Conservation (phyloP, 331 rosid species). For the Rosa hybrid region DNA sequence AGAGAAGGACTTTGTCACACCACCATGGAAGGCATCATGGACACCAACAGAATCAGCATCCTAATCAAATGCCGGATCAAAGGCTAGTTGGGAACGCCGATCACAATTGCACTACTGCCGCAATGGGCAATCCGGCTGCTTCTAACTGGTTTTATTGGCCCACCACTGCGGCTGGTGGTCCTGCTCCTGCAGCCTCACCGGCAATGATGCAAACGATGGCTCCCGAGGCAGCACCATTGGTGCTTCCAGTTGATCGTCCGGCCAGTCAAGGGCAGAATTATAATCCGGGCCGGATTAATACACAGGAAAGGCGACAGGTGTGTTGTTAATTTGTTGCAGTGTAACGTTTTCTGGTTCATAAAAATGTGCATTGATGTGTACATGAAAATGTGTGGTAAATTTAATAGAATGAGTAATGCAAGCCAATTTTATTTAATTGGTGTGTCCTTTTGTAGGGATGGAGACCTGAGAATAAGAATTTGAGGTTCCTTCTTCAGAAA, state of each 20-base stretch:
- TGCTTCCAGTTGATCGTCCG: conserved; percentile 31
- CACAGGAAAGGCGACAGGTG: conserved; percentile 65
- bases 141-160: conserved; percentile 85
- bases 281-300: conserved; percentile 29
- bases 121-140: conserved; percentile 15
- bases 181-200: conserved; percentile 16
- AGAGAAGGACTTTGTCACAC: conserved; percentile 56
- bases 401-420: not conserved
- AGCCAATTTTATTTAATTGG: not conserved
- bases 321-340: conserved; percentile 5
- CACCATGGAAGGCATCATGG: conserved; percentile 43
- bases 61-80: conserved; percentile 30
- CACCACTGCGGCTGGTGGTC: conserved; percentile 4
- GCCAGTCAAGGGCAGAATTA: conserved; percentile 49
- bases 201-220: conserved; percentile 17
- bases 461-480: conserved; percentile 86
- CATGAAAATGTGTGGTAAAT: not conserved
- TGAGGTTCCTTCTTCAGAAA: conserved; percentile 89
- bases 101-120: conserved; percentile 44
- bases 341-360: not conserved
- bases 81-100: conserved; percentile 29
- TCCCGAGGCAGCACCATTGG: not conserved
- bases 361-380: not conserved
- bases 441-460: conserved; percentile 53
- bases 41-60: conserved; percentile 29